These are phyloP conservation scores for Fusarium zealandicum DNA, from an alignment of 2,329 filamentous ascomycete species.

Conservation along the genomic window DNA sequence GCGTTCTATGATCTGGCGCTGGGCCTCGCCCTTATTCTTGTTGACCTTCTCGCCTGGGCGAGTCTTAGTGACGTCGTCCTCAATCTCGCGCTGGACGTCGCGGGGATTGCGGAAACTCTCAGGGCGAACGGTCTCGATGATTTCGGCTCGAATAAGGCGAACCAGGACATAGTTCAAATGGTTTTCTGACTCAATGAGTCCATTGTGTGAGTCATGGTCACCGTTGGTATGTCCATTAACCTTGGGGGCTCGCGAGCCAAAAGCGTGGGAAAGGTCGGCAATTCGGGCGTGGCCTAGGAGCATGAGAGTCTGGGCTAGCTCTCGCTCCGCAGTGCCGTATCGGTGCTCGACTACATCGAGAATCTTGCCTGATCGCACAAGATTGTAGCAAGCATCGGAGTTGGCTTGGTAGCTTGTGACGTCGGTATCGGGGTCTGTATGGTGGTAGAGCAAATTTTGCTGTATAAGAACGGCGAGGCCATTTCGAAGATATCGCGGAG, in stretches of 20 bases:
- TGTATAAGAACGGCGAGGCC: constrained; percentile 86
- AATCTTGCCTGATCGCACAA: constrained; percentile 83
- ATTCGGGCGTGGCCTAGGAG: constrained; percentile 79
- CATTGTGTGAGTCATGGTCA: constrained; percentile 42
- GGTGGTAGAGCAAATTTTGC: constrained; percentile 83
- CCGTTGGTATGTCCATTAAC: constrained; percentile 48
- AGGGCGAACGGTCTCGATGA: constrained; percentile 69
- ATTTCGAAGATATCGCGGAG: constrained; percentile 77
- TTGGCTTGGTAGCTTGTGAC: constrained; percentile 86
- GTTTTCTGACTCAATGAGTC: constrained; percentile 53
- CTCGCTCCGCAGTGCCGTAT: constrained; percentile 76
- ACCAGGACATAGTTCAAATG: constrained; percentile 60
- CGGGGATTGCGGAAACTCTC: constrained; percentile 66
- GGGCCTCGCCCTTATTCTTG: constrained; percentile 71
- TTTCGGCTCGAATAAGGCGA: constrained; percentile 68
- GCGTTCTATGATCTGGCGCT: constrained; percentile 61
- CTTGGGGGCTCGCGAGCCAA: constrained; percentile 51
- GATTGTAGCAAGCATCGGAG: constrained; percentile 77
- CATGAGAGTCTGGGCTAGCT: constrained; percentile 77
- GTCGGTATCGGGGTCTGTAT: constrained; percentile 67
- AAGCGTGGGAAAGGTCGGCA: constrained; percentile 72
- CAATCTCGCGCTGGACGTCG: constrained; percentile 68
- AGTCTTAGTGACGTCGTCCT: constrained; percentile 65
- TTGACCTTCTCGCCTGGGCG: constrained; percentile 52
- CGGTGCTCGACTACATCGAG: constrained; percentile 76